A percentile compares a stretch with the other conserved stretches of the same genome.
Conservation (phyloP, 108 stramenopile genomes). For the Bacterosira constricta region DNA sequence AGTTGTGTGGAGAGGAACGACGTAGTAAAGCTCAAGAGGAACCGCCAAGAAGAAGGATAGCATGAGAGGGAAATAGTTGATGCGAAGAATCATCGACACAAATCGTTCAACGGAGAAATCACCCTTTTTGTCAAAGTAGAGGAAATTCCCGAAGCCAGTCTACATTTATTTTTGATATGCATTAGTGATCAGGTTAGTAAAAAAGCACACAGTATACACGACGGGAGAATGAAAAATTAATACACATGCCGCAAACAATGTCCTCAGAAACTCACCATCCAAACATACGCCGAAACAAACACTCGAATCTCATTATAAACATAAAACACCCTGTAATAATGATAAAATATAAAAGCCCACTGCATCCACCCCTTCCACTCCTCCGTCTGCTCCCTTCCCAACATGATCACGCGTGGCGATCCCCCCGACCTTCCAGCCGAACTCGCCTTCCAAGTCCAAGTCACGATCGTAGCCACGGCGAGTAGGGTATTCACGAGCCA, state of each 20-base stretch:
- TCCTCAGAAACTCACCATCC: slow-evolving; percentile 56
- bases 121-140: slow-evolving; percentile 88
- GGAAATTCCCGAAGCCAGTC: slow-evolving; percentile 95
- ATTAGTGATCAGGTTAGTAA: background rate
- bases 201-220: background rate
- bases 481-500: slow-evolving; percentile 61
- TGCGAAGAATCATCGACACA: slow-evolving; percentile 88
- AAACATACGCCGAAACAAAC: slow-evolving; percentile 93
- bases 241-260: background rate
- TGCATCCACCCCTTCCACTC: slow-evolving; percentile 99
- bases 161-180: slow-evolving; percentile 15
- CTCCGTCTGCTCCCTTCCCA: slow-evolving; percentile 72
- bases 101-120: slow-evolving; percentile 88
- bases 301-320: slow-evolving; percentile 94
- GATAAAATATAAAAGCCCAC: slow-evolving; percentile 87
- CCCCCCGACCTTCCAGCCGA: slow-evolving; percentile 43
- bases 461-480: slow-evolving; percentile 33
- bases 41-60: slow-evolving; percentile 80
- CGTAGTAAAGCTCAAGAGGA: slow-evolving; percentile 91
- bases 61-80: slow-evolving; percentile 91
- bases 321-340: slow-evolving; percentile 87
- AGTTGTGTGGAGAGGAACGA: slow-evolving; percentile 92
- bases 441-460: slow-evolving; percentile 52
- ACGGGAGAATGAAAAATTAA: background rate
- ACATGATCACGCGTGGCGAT: slow-evolving; percentile 54